Conservation (phyloP, 2,329 filamentous ascomycete genomes). For the Monilinia polystroma region DNA sequence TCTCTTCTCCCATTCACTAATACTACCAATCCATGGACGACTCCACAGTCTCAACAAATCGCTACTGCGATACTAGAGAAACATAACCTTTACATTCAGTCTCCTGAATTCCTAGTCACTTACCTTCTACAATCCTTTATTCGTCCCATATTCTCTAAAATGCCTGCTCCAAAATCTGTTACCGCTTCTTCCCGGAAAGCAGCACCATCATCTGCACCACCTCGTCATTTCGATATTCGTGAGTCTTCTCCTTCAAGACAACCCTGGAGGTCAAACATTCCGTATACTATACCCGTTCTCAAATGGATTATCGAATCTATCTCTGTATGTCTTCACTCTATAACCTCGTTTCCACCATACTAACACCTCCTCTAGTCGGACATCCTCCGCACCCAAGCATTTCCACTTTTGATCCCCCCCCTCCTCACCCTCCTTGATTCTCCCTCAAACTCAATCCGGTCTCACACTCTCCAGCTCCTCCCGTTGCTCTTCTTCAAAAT, state of each 20-base stretch:
- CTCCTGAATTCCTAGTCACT: slow-evolving; percentile 49
- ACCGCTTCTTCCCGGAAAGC: slow-evolving; percentile 58
- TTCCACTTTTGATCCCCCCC: slow-evolving; percentile 68
- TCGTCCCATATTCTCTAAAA: slow-evolving; percentile 63
- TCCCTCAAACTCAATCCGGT: slow-evolving; percentile 49
- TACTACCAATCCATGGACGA: slow-evolving; percentile 44
- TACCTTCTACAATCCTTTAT: slow-evolving; percentile 62
- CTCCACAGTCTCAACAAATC: slow-evolving; percentile 35
- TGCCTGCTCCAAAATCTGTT: slow-evolving; percentile 51
- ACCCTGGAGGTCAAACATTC: slow-evolving; percentile 60
- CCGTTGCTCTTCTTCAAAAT: slow-evolving; percentile 55
- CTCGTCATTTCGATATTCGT: slow-evolving; percentile 40
- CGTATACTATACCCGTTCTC: slow-evolving; percentile 55
- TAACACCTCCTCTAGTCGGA: background rate
- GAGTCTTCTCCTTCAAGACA: slow-evolving; percentile 47
- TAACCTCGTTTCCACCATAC: slow-evolving; percentile 18
- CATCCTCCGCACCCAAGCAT: slow-evolving; percentile 48
- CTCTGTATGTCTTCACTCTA: slow-evolving; percentile 45
- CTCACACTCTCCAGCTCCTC: slow-evolving; percentile 54
- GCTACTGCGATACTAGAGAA: slow-evolving; percentile 41
- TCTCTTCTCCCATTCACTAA: slow-evolving; percentile 42
- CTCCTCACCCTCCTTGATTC: slow-evolving; percentile 70
- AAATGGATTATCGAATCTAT: slow-evolving; percentile 58
- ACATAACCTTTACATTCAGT: slow-evolving; percentile 28
- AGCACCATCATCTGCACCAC: slow-evolving; percentile 46